Evolutionary conservation across 306 rosid genomes (phyloP), one percentile per base, ranked within the genome.

Genomic region (Phaseolus lunatus): DNA sequence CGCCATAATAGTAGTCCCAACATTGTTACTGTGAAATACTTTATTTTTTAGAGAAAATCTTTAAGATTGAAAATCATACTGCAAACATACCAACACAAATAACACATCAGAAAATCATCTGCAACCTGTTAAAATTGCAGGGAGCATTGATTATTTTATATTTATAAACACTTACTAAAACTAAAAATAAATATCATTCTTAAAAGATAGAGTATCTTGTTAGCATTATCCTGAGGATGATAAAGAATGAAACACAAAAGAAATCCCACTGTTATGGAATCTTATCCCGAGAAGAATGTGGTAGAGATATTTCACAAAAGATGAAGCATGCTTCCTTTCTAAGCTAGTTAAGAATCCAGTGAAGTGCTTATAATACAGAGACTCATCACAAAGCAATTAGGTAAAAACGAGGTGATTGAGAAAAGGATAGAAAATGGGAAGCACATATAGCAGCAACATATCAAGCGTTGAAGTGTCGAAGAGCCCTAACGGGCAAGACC

Each of bases 201-300:
- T n/a, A n/a, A n/a, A n/a, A n/a, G n/a, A n/a, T 8, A 8, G 11
- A 7, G 11, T 8, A 9, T 37, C 44, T 91, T 91, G 47, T 43
- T 43, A 2, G n/a, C n/a, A 44, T 44, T 13, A 3, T 44, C 2
- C 4, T 11, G 5, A 2, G 16, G 16, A 3, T 0, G 15, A 4
- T 12, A 45, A 16, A 48, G n/a, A 48, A 48, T 45, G 0, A 16
- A 48, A 48, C 3, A 16, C 22, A 48, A 7, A 50, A 7, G 12
- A 18, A 50, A 18, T 18, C 22, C 12, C 56, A 50, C 5, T 50
- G 1, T 18, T 19, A 18, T 19, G 5, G 58, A 52, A 52, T 52
- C 58, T 52, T 5, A 52, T 52, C 5, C 0, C 13, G 26, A 52
- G 26, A 52, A 52, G 14, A 52, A 52, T 2, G 13, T 0, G 13